Evolutionary conservation across 2,329 filamentous ascomycete species (phyloP), one percentile per base, ranked within the genome.

Genomic region (Pseudogymnoascus sp.): DNA sequence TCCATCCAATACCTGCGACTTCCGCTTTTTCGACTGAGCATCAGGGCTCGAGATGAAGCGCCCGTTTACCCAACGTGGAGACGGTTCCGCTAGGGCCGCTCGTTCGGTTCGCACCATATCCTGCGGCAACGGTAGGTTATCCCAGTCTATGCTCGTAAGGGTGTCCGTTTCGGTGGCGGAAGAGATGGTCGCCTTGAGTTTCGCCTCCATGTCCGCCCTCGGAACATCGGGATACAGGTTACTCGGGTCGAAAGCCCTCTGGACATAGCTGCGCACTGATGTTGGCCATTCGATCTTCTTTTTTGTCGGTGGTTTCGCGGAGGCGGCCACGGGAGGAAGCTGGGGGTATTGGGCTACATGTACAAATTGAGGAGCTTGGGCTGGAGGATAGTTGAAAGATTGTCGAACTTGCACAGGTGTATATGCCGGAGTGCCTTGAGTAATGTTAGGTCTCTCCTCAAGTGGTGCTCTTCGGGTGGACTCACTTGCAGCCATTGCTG

Each of bases 221-320:
- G 79, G 75, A 53, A 93, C 84, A 40, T 83, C 82, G 4, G 82
- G 71, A 66, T 89, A 82, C 67, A 87, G 79, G 72, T 92, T 90
- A 64, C 86, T 84, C 26, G 86, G 84, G 60, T 90, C 86, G 74
- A 98, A 98, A 26, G 92, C 93, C 72, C 92, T 87, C 71, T 92
- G 89, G 33, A 98, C 93, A 77, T 97, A 98, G 68, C 83, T 81
- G 70, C 92, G 89, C 65, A 98, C 91, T n/a, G 88, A 84, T 46
- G 84, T 79, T 33, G 92, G 88, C 88, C 91, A 98, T 69, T 89
- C 85, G 70, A 89, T 87, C 78, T 89, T 90, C 72, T 81, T 74
- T 66, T 71, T 72, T 50, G 78, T 77, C 74, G 82, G 80, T 74
- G 69, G 65, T 73, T 69, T 50, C 71, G 66, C 65, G 70, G 68